These are phyloP conservation scores for Neofusicoccum parvum DNA, from an alignment of 2,329 filamentous ascomycete genomes.

Conservation along the genomic window DNA sequence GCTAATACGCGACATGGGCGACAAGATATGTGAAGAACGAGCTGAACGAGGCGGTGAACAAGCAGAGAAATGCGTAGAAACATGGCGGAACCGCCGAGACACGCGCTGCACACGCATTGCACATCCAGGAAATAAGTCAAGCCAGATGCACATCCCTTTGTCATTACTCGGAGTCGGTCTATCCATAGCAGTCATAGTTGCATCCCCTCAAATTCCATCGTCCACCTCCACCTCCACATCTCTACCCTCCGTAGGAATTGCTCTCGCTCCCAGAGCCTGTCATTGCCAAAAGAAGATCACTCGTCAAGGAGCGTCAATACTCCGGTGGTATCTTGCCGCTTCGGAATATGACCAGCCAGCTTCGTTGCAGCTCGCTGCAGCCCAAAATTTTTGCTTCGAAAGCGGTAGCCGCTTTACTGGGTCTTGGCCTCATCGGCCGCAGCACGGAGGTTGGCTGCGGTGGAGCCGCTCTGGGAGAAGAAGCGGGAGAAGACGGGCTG, in stretches of 20 bases:
- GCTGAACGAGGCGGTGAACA: neutral
- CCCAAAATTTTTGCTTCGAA: neutral
- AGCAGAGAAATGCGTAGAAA: neutral
- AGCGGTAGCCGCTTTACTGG: conserved; percentile 7
- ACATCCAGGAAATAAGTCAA: neutral
- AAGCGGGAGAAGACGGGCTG: conserved; percentile 90
- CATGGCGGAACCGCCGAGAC: neutral
- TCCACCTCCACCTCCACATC: neutral
- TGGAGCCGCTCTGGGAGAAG: conserved; percentile 72
- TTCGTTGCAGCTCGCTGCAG: neutral
- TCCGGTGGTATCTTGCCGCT: conserved; percentile 12
- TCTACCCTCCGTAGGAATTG: neutral
- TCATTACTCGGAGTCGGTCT: conserved; percentile 21
- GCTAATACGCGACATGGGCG: neutral
- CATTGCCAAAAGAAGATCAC: neutral
- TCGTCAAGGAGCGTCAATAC: conserved; percentile 7
- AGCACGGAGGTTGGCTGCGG: conserved; percentile 83
- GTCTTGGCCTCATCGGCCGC: conserved; percentile 71
- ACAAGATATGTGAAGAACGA: neutral
- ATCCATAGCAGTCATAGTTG: conserved; percentile 20
- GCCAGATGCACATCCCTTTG: conserved; percentile 18
- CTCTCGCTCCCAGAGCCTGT: neutral
- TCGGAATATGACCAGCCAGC: conserved; percentile 14
- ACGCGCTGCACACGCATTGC: neutral
- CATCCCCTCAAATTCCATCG: conserved; percentile 11